Conservation (phyloP, 768 basidiomycete genomes). For the Crepidotus variabilis region DNA sequence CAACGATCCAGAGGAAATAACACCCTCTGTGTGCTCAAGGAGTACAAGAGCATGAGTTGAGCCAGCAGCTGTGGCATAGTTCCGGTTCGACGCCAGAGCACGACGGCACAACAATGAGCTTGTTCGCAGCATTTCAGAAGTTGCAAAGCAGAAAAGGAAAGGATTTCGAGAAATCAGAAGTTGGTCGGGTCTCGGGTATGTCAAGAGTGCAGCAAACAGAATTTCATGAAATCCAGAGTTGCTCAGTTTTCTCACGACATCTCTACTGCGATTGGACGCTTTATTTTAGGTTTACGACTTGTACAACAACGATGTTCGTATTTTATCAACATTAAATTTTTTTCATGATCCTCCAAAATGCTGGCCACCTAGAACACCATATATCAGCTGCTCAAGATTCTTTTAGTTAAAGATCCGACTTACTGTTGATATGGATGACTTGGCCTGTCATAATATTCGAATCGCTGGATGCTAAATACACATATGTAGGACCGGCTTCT, state of each 20-base stretch:
- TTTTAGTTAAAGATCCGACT: neutral
- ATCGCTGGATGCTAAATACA: constrained; percentile 47
- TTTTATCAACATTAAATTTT: neutral
- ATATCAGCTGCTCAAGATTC: neutral
- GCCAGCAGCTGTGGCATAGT: constrained; percentile 56
- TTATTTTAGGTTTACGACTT: neutral
- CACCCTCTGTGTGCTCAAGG: constrained; percentile 81
- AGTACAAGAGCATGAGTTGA: constrained; percentile 81
- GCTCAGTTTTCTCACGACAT: too few relatives aligned
- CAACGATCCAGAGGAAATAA: constrained; percentile 79
- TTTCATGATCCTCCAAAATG: constrained; percentile 19
- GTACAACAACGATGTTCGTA: neutral
- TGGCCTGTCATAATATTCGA: constrained; percentile 37
- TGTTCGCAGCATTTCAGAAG: constrained; percentile 21
- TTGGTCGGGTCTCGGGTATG: neutral
- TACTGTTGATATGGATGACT: constrained; percentile 33
- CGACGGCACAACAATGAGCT: constrained; percentile 20
- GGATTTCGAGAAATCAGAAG: neutral
- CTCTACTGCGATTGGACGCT: too few relatives aligned
- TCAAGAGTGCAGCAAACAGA: neutral
- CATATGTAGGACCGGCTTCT: constrained; percentile 49
- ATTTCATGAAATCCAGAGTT: neutral
- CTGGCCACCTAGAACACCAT: constrained; percentile 15
- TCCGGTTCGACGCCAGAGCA: constrained; percentile 26
- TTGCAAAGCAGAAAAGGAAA: too few relatives aligned